Evolutionary conservation across 202 grass and related monocot species (phyloP), one percentile per base, ranked within the genome.

Genomic region (Carex sylvatica): DNA sequence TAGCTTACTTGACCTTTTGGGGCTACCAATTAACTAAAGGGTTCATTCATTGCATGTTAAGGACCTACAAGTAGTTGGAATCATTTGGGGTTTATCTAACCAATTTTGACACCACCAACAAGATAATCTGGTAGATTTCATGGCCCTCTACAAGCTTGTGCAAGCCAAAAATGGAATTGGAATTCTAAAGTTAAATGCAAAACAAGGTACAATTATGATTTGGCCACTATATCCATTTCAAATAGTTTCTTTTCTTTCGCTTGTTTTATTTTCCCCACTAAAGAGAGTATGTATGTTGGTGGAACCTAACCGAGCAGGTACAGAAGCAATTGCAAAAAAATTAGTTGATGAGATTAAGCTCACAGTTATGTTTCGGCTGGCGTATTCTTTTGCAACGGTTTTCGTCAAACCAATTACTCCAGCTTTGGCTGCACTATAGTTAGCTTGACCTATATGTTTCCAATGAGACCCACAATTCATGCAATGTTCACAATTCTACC

Each of bases 391-490:
- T 74, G 96, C 96, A 83, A 96, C 92, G 44, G 91, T 91, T 92
- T 99, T 99, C 1, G 91, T 99, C 65, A 99, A 92, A 75, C 96
- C 96, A 90, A 99, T 99, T 46, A 99, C 93, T 19, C 96, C 96
- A 68, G 96, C 86, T 86, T 99, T 99, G 40, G 91, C 96, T 55
- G 93, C 96, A 71, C 89, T 93, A 70, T 99, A 99, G 85, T 99
- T 99, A 80, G 96, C 91, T 91, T 99, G 96, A 61, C 96, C 96
- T 66, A 51, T 66, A 51, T 66, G 87, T 99, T 99, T 19, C 96
- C 96, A 74, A 84, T 88, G 78, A 95, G 88, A 30, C 96, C 96
- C 80, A 96, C 93, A 13, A 99, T 86, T 74, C 93, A 99, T 82
- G 96, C 91, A 82, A 99, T 88, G 62, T 99, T 99, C 71, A 99